Evolutionary conservation across 768 basidiomycete species (phyloP).

Genomic region (Rhodotorula toruloides): DNA sequence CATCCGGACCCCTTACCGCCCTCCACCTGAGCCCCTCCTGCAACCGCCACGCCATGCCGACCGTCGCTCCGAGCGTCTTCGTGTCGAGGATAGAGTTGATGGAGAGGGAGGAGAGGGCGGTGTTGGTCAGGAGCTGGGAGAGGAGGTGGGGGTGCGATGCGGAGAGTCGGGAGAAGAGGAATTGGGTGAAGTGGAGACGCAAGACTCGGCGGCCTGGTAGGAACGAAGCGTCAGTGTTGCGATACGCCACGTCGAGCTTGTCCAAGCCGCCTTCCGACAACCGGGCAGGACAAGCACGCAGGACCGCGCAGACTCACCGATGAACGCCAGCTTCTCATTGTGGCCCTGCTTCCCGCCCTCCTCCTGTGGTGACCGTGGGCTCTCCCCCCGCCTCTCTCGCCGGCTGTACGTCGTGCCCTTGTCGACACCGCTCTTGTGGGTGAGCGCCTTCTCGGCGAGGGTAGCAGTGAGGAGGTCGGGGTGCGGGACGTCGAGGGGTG

Average conservation of each 20-base stretch:
- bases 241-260: neutral
- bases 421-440: conserved; percentile 36
- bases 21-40: conserved; percentile 29
- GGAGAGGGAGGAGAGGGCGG: conserved; percentile 6
- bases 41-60: conserved; percentile 25
- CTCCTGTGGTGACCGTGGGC: neutral
- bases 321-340: conserved; percentile 37
- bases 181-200: conserved; percentile 25
- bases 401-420: conserved; percentile 3
- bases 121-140: neutral
- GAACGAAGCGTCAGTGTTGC: no score
- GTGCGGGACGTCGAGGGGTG: conserved; percentile 10
- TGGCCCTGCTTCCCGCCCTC: conserved; percentile 14
- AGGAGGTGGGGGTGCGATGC: conserved; percentile 20
- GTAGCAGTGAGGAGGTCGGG: neutral
- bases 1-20: conserved; percentile 17
- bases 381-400: neutral
- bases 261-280: neutral
- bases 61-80: conserved; percentile 26
- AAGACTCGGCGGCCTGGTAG: conserved; percentile 28
- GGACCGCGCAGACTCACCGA: conserved; percentile 7
- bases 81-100: conserved; percentile 27
- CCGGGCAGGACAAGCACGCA: neutral
- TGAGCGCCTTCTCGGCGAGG: conserved; percentile 15
- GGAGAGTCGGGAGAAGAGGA: conserved; percentile 22